Base-by-base conservation (phyloP, 805 yeast genomes). In the Lipomyces anomalus region DNA sequence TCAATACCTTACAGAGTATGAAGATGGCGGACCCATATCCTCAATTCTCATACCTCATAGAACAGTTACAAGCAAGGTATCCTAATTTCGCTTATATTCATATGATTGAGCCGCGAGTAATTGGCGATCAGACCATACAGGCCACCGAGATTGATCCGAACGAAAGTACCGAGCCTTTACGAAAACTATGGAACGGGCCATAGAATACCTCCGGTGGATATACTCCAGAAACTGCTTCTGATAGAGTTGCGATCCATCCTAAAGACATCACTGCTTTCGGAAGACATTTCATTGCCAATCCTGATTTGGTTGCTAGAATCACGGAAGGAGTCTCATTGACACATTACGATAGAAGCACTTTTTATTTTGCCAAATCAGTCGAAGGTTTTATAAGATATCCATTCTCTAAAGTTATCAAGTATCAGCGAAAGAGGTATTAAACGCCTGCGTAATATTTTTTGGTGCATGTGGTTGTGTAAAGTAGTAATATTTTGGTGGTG, bases 231-330 rank as follows among this genome's bases (percentile, higher is more conserved):
- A 11, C 45, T 5, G 53, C 53, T 13, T 9, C 34, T 21, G 38
- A 30, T 36, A 43, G 35, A 23, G 44, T 44, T 20, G 48, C 24
- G 6, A 29, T 6, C 4, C 13, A 35, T 6, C 9, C 20, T 9
- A 30, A 17, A 18, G 21, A 13, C 13, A 49, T 67, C 33, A 51
- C 70, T 29, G 75, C 67, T 1, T 58, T 66, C 48, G 80, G 80
- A 22, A 68, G 80, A 52, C 64, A 61, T 43, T 76, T 68, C 60
- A 69, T 73, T 40, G 61, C 79, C 26, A 77, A 76, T 61, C 80
- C 82, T 1, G 82, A 78, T 56, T 57, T 78, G 28, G 71, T 69
- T 18, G 52, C 61, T 21, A 65, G 79, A 51, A 44, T 77, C 30
- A 60, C 65, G 47, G 58, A 71, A 20, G 70, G 69, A 23, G 40